phyloP scores from a whole-genome alignment of 2,329 filamentous ascomycete genomes.

The Zasmidium cellare region DNA sequence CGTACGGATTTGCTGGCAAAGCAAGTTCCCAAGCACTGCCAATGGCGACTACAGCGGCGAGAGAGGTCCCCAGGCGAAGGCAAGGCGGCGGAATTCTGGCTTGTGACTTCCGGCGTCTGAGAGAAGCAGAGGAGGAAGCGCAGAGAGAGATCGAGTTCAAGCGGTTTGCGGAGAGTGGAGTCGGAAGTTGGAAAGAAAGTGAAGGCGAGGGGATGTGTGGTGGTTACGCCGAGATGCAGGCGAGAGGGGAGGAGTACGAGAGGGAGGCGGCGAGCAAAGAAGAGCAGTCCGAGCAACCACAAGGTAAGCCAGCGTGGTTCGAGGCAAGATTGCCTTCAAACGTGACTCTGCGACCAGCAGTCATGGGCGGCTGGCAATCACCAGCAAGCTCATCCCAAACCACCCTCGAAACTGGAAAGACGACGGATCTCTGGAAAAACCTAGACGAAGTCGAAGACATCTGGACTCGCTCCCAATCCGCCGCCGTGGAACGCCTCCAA shows the following conservation, averaged over 20 bases:
- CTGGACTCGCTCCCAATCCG: neutral
- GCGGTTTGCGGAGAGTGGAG: neutral
- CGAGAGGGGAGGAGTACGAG: neutral
- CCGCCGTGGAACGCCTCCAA: neutral
- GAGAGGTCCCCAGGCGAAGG: neutral
- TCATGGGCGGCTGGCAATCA: no score
- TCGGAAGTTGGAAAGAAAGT: neutral
- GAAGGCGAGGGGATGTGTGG: neutral
- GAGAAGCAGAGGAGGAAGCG: neutral
- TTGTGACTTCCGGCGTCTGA: neutral
- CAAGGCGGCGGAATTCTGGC: neutral
- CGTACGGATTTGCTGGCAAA: neutral
- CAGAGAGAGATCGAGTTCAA: neutral
- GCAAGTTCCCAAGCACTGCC: neutral
- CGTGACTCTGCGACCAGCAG: neutral
- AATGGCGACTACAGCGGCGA: neutral
- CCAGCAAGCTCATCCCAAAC: no score
- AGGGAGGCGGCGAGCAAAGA: no score
- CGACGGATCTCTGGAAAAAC: neutral
- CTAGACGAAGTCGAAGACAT: neutral
- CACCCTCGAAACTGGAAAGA: no score
- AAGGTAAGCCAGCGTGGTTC: neutral
- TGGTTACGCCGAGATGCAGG: neutral
- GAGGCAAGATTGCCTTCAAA: neutral
- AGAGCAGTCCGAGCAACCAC: no score